These are phyloP conservation scores for Thuja plicata DNA, from an alignment of 83 land plant genomes.

Conservation along the genomic window DNA sequence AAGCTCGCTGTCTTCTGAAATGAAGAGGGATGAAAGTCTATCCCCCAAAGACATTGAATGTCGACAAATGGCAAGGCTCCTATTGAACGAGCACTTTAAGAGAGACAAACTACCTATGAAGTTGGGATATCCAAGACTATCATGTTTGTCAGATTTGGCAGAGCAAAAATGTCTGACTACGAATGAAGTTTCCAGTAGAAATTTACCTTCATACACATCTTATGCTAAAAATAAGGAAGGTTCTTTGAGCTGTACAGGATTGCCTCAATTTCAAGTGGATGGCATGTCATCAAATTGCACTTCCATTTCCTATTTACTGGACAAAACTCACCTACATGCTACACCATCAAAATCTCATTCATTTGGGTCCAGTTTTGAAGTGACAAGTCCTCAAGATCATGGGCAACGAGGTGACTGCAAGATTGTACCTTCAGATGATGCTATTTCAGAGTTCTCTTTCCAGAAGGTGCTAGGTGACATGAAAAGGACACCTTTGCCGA, in stretches of 20 bases:
- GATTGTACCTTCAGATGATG: background rate
- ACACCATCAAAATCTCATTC: background rate
- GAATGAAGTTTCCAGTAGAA: background rate
- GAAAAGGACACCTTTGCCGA: conserved; percentile 1
- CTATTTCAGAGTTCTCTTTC: conserved; percentile 1
- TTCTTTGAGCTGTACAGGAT: background rate
- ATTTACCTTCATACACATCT: background rate
- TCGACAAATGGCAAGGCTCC: background rate
- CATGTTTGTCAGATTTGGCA: conserved; percentile 1
- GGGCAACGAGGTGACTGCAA: background rate
- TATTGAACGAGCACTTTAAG: background rate
- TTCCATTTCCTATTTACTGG: background rate
- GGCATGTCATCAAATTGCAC: background rate
- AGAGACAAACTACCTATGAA: background rate
- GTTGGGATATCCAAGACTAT: background rate
- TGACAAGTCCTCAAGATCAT: background rate
- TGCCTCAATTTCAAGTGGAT: background rate
- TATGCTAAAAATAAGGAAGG: background rate
- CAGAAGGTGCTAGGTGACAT: background rate
- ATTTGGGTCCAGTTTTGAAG: background rate
- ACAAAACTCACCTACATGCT: background rate
- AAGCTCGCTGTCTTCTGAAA: background rate
- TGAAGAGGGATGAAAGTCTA: background rate
- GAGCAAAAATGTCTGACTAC: background rate
- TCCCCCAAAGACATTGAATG: background rate